Conservation (phyloP, 2,329 filamentous ascomycete genomes). For the Cladophialophora bantiana region DNA sequence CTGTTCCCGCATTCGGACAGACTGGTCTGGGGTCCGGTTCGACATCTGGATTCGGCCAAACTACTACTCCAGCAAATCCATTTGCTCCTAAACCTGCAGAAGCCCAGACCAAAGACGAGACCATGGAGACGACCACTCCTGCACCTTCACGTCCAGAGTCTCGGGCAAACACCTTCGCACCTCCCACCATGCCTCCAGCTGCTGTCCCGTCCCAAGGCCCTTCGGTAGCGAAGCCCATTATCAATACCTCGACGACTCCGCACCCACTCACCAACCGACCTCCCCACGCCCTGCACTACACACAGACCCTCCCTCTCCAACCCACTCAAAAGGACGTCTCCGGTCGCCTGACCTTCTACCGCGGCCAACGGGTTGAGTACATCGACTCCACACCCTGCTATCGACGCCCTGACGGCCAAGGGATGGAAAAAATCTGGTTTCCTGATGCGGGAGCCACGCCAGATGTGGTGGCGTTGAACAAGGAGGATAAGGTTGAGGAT, state of each 20-base stretch:
- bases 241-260: slow-evolving; percentile 33
- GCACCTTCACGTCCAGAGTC: slow-evolving; percentile 47
- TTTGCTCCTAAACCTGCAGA: slow-evolving; percentile 46
- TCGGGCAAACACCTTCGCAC: slow-evolving; percentile 37
- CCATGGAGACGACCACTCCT: slow-evolving; percentile 39
- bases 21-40: slow-evolving; percentile 49
- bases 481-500: slow-evolving; percentile 59
- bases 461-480: slow-evolving; percentile 51
- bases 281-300: slow-evolving; percentile 34
- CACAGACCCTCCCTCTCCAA: slow-evolving; percentile 46
- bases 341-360: slow-evolving; percentile 65
- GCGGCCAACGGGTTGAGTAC: slow-evolving; percentile 69
- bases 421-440: slow-evolving; percentile 73
- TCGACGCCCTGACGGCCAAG: slow-evolving; percentile 61
- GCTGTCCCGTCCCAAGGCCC: slow-evolving; percentile 4
- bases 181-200: slow-evolving; percentile 41
- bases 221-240: slow-evolving; percentile 22
- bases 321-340: slow-evolving; percentile 43
- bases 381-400: slow-evolving; percentile 52
- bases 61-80: slow-evolving; percentile 52
- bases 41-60: slow-evolving; percentile 44
- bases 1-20: slow-evolving; percentile 42
- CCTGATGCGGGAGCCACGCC: slow-evolving; percentile 67
- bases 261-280: slow-evolving; percentile 36
- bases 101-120: slow-evolving; percentile 28